Base-by-base conservation (phyloP, 2,329 filamentous ascomycete species). In the Epichloe aotearoae region DNA sequence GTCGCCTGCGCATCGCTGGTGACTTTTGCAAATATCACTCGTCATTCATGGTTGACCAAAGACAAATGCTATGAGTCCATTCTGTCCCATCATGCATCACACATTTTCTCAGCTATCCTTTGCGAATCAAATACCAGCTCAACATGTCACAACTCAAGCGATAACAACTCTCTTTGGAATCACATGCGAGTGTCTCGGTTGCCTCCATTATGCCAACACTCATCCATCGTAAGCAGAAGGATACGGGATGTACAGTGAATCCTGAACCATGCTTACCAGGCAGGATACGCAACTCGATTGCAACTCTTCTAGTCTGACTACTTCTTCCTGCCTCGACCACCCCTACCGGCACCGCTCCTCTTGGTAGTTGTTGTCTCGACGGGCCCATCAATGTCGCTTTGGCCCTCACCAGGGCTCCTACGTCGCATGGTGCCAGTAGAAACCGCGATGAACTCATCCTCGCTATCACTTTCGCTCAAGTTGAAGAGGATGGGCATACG, bases 401-500 rank as follows among this genome's bases (percentile, higher is more conserved):
- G 75, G 46, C 79, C 79, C 51, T 85, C 83, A 1, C 86, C 87
- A 11, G 88, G 82, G 63, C 88, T 95, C 63, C 89, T 85, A 53
- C 89, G 79, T 57, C 91, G 78, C 76, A 95, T 91, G 45, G 93
- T 95, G 11, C 91, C 91, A 1, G 80, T 78, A 17, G 77, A 80
- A 20, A 84, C 78, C 4, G 77, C 72, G 26, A 84, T 69, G 53
- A 83, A 82, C 62, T 98, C 94, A 60, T 98, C 93, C 62, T 96
- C 93, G 62, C 88, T 95, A 62, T 97, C 93, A 59, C 88, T 95
- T 60, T 95, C 89, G 46, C 89, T 88, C 44, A 97, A 79, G 62
- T 95, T 88, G 55, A 95, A 80, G n/a, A 96, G 69, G 3, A 98
- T 87, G 0, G 93, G 94, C 84, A 98, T 94, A 52, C 81, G 78